phyloP scores from a whole-genome alignment of 345 rosid species.

The Mangifera indica region DNA sequence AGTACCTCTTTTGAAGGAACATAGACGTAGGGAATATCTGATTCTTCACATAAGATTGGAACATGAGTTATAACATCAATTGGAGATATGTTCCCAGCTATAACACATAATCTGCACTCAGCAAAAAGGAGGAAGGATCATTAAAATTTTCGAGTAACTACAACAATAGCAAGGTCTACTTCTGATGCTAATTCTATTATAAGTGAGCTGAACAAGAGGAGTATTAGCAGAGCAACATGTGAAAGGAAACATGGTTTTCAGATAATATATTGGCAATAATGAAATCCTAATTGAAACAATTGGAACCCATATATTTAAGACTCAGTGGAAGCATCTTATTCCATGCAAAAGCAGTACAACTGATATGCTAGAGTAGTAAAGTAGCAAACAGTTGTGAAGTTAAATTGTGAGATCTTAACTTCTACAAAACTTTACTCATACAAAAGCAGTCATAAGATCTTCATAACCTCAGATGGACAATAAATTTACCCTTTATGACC shows the following conservation, averaged over 20 bases:
- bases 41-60: conserved; percentile 86
- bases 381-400: too few relatives aligned
- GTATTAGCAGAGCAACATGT: background rate
- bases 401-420: too few relatives aligned
- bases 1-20: conserved; percentile 90
- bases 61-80: conserved; percentile 96
- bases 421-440: background rate
- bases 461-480: background rate
- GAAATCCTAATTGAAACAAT: too few relatives aligned
- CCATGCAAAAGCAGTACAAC: too few relatives aligned
- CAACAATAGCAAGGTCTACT: background rate
- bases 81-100: conserved; percentile 97
- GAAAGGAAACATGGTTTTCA: background rate
- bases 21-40: conserved; percentile 79
- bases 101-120: conserved; percentile 71
- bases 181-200: background rate
- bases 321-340: too few relatives aligned
- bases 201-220: background rate
- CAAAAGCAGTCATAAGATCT: background rate
- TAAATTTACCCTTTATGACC: conserved; percentile 76
- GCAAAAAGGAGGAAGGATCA: background rate
- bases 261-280: too few relatives aligned
- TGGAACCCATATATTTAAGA: too few relatives aligned
- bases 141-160: background rate
- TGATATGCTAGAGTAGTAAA: too few relatives aligned